Conservation (phyloP, 2,329 filamentous ascomycete genomes). For the Cadophora luteo-olivacea region DNA sequence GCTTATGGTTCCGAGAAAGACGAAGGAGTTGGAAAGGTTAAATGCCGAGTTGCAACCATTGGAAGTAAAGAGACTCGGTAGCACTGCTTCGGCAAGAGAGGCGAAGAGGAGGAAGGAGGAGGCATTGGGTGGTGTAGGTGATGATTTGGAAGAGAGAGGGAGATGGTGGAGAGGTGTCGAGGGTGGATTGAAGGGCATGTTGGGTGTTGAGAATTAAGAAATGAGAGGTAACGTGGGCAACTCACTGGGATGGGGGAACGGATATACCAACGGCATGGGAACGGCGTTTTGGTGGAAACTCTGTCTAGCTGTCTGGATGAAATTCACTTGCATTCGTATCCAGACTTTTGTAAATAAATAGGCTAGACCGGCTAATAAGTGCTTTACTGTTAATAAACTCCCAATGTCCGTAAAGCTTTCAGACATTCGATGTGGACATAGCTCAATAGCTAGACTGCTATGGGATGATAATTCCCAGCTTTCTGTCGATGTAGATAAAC, state of each 20-base stretch:
- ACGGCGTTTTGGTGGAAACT: neutral
- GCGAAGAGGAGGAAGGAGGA: constrained; percentile 72
- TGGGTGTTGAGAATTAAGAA: constrained; percentile 57
- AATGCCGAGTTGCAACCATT: constrained; percentile 72
- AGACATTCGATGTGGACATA: neutral
- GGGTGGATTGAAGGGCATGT: constrained; percentile 63
- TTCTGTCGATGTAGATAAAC: neutral
- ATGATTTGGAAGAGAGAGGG: constrained; percentile 77
- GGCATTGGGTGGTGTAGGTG: constrained; percentile 68
- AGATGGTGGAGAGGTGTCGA: constrained; percentile 79
- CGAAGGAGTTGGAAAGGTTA: constrained; percentile 70
- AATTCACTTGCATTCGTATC: neutral
- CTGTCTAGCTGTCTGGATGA: neutral
- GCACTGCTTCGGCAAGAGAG: constrained; percentile 72
- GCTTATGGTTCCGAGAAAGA: constrained; percentile 68
- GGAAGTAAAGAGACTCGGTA: constrained; percentile 70
- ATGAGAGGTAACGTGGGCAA: neutral
- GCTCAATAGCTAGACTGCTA: too few species aligned
- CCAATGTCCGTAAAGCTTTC: neutral
- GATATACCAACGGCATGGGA: constrained; percentile 7
- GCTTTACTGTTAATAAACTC: neutral
- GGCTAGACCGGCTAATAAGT: neutral
- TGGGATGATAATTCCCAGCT: too few species aligned
- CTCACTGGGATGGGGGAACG: neutral
- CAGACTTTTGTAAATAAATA: neutral